Base-by-base conservation (phyloP, 371 early-diverging fungal genomes). In the Syncephalastrum sp. region DNA sequence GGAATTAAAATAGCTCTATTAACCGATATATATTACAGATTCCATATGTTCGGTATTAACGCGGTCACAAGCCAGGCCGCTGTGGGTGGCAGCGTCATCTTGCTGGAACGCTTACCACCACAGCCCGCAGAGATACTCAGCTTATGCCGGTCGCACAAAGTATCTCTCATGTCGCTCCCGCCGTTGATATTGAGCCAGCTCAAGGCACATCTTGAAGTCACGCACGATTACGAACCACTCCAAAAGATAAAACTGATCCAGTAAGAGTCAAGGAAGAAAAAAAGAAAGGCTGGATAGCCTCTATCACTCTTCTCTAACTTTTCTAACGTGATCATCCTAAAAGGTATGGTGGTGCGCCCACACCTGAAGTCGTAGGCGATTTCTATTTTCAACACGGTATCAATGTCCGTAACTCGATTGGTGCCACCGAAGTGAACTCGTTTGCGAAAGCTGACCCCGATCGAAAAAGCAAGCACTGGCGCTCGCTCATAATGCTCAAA, bases 271-370 rank as follows among this genome's bases (percentile, higher is more conserved):
- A 21, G 21, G 2, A 21, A 21, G 2, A 21, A 21, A 21, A 21
- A 21, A 21, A 21, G 1, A 0, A 0, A 21, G 21, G 21, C 21
- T n/a, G 21, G 21, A 21, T 1, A 21, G 2, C 21, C 21, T 21
- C 21, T 21, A 2, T 21, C 21, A 21, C 21, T 27, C 27, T 5
- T 27, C 3, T 3, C 27, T 27, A 3, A 2, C 21, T 21, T 27
- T 7, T 27, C 27, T 27, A 27, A 27, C 3, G 0, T 2, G 7
- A 27, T 5, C 0, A 27, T 27, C 7, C 1, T 33, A 2, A 10
- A 5, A 33, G 38, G 10, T 33, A 47, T 47, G 46, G 47, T 29
- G 59, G 59, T 15, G 59, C 59, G 2, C 42, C 59, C 3, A 17
- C 53, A 0, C 27, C 46, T 3, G 4, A 16, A 1, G 24, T 14